Evolutionary conservation across 805 yeast genomes (phyloP).

Genomic region (Ogataea methanolica): DNA sequence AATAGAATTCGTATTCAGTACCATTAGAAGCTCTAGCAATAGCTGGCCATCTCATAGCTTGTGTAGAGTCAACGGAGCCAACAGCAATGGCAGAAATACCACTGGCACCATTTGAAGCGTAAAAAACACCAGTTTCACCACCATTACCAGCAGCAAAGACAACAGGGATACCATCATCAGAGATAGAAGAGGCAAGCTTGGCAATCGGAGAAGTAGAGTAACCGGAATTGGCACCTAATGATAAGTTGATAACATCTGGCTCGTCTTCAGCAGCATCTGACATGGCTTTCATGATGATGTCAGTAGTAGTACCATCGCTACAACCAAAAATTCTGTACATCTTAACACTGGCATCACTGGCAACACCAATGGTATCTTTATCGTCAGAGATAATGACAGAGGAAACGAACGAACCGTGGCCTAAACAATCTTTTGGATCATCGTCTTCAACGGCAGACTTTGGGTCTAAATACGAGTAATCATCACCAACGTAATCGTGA

Average conservation of each 20-base stretch:
- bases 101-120: slow-evolving; percentile 9
- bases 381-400: slow-evolving; percentile 17
- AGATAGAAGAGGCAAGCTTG: slow-evolving; percentile 9
- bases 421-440: slow-evolving; percentile 18
- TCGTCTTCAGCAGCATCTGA: slow-evolving; percentile 8
- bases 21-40: slow-evolving; percentile 2
- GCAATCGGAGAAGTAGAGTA: slow-evolving; percentile 9
- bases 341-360: slow-evolving; percentile 14
- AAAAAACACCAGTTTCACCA: slow-evolving; percentile 11
- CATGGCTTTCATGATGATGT: slow-evolving; percentile 10
- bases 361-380: slow-evolving; percentile 14
- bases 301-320: slow-evolving; percentile 11
- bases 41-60: slow-evolving; percentile 5
- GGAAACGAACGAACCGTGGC: slow-evolving; percentile 23
- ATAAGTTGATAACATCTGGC: slow-evolving; percentile 10
- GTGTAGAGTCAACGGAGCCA: slow-evolving; percentile 5
- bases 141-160: slow-evolving; percentile 18
- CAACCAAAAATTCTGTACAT: slow-evolving; percentile 19
- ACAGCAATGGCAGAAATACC: slow-evolving; percentile 9
- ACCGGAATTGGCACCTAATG: slow-evolving; percentile 17
- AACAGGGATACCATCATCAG: slow-evolving; percentile 11
- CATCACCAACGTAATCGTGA: slow-evolving; percentile 10
- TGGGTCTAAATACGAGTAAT: slow-evolving; percentile 2
- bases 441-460: slow-evolving; percentile 2
- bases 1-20: background rate